phyloP scores from a whole-genome alignment of 2,329 filamentous ascomycete genomes.

The Teratosphaeria viscida region DNA sequence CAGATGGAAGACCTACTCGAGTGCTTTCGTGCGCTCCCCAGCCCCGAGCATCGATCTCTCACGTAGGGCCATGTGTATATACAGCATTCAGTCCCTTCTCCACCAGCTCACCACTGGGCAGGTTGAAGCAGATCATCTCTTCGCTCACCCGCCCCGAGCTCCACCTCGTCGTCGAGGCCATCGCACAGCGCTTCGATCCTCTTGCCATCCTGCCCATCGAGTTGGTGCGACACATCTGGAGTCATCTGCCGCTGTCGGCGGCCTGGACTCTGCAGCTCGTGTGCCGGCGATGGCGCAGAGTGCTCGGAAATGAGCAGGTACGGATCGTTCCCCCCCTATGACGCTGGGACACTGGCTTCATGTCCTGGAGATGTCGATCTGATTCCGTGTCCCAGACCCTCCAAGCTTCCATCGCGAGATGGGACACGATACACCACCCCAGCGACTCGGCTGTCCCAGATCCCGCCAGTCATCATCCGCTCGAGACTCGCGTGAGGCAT shows the following conservation, averaged over 20 bases:
- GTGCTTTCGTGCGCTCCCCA: neutral
- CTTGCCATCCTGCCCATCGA: slow-evolving; percentile 28
- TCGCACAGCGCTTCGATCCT: slow-evolving; percentile 21
- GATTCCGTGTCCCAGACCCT: neutral
- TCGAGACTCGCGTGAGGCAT: slow-evolving; percentile 5
- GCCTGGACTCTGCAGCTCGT: slow-evolving; percentile 24
- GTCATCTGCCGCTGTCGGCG: slow-evolving; percentile 13
- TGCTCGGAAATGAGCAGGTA: slow-evolving; percentile 17
- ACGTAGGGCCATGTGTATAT: neutral
- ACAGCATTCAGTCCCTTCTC: neutral
- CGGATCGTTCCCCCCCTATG: neutral
- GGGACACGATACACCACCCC: neutral
- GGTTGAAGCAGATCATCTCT: slow-evolving; percentile 8
- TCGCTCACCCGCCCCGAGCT: slow-evolving; percentile 7
- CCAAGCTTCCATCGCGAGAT: neutral
- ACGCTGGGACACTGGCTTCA: neutral
- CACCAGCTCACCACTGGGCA: neutral
- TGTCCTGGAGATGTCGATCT: neutral
- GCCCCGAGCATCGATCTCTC: neutral
- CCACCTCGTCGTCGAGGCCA: neutral
- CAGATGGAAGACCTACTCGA: neutral
- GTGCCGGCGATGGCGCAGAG: slow-evolving; percentile 23
- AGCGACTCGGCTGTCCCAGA: slow-evolving; percentile 2
- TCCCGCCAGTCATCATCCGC: neutral
- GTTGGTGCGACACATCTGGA: slow-evolving; percentile 27